Evolutionary conservation across 2,329 filamentous ascomycete genomes (phyloP), one percentile per base, ranked within the genome.

Genomic region (Pseudocercospora eumusae): DNA sequence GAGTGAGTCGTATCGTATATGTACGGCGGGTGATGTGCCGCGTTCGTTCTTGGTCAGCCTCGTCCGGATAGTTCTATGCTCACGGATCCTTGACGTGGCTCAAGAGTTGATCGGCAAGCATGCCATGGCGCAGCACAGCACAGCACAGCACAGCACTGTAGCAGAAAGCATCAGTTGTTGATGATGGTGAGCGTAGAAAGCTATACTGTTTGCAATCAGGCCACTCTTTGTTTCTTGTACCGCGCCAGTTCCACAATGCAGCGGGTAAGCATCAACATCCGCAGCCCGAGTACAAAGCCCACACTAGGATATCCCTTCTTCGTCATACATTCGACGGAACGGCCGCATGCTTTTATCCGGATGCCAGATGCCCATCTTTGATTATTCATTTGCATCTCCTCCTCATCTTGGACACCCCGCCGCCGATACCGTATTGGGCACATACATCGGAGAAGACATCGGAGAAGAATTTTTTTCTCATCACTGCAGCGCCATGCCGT

Each of bases 41-140:
- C 53, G 23, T 56, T 23, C 18, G 8, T 25, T 21, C 31, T 62
- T 53, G 52, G 59, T 58, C 56, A 62, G 47, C 64, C 64, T 45
- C 62, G 62, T 18, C n/a, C n/a, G n/a, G n/a, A n/a, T n/a, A n/a
- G n/a, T n/a, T n/a, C n/a, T n/a, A n/a, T n/a, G n/a, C n/a, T n/a
- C n/a, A n/a, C 47, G 47, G 25, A 52, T 52, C 25, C 47, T 28
- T 27, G 47, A 52, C 47, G 47, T 52, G 47, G 47, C 47, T 52
- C 47, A 52, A 25, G 21, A 27, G 47, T 52, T 31, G 47, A 52
- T 52, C 47, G 20, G 23, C 45, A 50, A 27, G 45, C 20, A 23
- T 27, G 20, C 21, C 44, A 47, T 47, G 45, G 42, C 47, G 27
- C 8, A 23, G 25, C 25, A 23, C 47, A 50, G 23, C 20, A n/a